These are phyloP conservation scores for Zanthoxylum bungeanum DNA, from an alignment of 345 rosid species.

Conservation along the genomic window DNA sequence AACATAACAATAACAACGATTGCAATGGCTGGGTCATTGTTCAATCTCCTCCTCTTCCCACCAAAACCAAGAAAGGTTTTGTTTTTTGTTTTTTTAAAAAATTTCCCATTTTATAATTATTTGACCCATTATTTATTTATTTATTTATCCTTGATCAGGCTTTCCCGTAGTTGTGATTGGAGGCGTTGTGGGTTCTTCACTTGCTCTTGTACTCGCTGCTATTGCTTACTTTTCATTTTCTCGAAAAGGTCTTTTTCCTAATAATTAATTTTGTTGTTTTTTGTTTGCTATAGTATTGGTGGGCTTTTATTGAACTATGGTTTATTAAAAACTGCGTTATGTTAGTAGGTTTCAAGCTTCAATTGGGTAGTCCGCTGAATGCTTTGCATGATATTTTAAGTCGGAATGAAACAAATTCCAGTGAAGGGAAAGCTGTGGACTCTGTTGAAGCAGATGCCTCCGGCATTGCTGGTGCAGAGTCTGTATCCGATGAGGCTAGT, in stretches of 20 bases:
- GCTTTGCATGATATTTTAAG: constrained; percentile 22
- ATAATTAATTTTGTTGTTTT: neutral
- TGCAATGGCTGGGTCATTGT: constrained; percentile 66
- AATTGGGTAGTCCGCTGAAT: constrained; percentile 28
- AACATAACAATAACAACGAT: constrained; percentile 15
- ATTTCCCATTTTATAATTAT: neutral
- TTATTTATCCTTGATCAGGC: constrained; percentile 45
- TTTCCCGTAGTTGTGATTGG: constrained; percentile 37
- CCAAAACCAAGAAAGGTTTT: constrained; percentile 35
- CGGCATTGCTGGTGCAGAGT: constrained; percentile 2
- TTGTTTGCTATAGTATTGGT: neutral
- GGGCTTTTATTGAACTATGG: neutral
- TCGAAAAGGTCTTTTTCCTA: constrained; percentile 59
- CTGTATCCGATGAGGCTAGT: constrained; percentile 19
- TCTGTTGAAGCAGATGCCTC: constrained; percentile 20
- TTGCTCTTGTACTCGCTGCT: constrained; percentile 49
- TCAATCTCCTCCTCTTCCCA: constrained; percentile 29
- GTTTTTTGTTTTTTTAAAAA: neutral
- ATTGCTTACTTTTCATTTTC: constrained; percentile 57
- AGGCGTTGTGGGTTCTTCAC: constrained; percentile 54
- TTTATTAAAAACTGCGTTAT: constrained; percentile 6
- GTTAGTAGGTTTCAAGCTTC: constrained; percentile 49
- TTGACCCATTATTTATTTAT: neutral
- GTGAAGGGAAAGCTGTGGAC: constrained; percentile 18
- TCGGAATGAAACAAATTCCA: constrained; percentile 17